Evolutionary conservation across 805 yeast species (phyloP), one percentile per base, ranked within the genome.

Genomic region (Metschnikowia baotianmanensis): DNA sequence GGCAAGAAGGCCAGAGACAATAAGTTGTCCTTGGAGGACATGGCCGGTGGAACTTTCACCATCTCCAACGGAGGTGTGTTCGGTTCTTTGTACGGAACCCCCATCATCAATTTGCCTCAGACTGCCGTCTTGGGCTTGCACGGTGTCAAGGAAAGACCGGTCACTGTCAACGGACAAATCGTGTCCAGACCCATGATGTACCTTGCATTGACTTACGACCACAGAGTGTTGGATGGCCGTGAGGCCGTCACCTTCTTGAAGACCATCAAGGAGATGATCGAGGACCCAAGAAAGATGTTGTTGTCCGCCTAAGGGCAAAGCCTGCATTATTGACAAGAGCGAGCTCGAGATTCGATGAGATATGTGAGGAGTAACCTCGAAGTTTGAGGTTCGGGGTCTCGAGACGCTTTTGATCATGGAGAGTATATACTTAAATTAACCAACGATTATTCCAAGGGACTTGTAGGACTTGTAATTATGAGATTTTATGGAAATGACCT

Each of bases 181-280:
- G 99, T 86, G 54, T 78, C 91, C 32, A 86, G 98, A 77, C 99
- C 99, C 65, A 91, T 93, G 98, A 93, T 93, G 99, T 93, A 93
- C 79, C 72, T 93, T 59, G 99, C 99, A 40, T 83, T 93, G 67
- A 91, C 99, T 44, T 93, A 93, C 68, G 99, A 93, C 65, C 99
- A 93, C 76, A 85, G 99, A 76, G 82, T 93, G 63, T 76, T 93
- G 63, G 99, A 93, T 64, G 99, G 99, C 56, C 87, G 98, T 72
- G 99, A 93, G 74, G 98, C 97, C 43, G 99, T 93, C 48, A 86
- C 91, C 46, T 93, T 91, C 87, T 79, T 93, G 72, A 90, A 82
- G 76, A 87, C 96, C 25, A 83, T 93, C 51, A 93, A 93, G 78
- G 99, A 93, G 74, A 80, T 86, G 69, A 87, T 93, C 56, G 98